Evolutionary conservation across 257 asterid species (phyloP), one percentile per base, ranked within the genome.

Genomic region (Linderniella brevidens): DNA sequence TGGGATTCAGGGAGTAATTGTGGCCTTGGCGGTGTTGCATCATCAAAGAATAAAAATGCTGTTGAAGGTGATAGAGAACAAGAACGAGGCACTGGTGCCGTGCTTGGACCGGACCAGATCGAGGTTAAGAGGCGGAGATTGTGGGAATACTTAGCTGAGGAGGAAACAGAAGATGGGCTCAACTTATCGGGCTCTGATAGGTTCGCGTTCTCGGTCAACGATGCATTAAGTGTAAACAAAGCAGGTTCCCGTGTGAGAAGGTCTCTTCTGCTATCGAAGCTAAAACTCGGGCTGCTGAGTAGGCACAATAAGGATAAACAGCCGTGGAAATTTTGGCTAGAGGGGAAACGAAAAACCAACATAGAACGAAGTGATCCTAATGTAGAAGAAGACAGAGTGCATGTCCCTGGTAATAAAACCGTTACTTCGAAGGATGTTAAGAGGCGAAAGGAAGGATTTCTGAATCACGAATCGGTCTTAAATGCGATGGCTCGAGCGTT

Each of bases 151-250:
- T 66, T 87, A 50, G 87, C 77, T 13, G 97, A 87, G 67, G 95
- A 76, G 46, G 85, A 83, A 32, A 60, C 75, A 3, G 92, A 74
- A 53, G 92, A 78, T 12, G 97, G 97, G 49, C 88, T 87, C 46
- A 95, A 87, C 83, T 78, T 87, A 49, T 87, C 97, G 0, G 97
- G 97, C 54, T 83, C 97, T 13, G 93, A 83, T 57, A 76, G 97
- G 58, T 87, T 87, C 56, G 93, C 97, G 8, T 87, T 87, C 71
- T 80, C 97, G 0, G 95, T 87, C 42, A 92, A 83, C 51, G 93
- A 87, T 60, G 97, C 97, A 10, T 59, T 80, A 54, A 83, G 87
- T 43, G 88, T 83, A 58, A 87, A 70, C 14, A 58, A 61, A 54
- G 83, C 93, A 19, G 93, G 86, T 57, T 76, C 93, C 54, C 92